Base-by-base conservation (phyloP, 1,139 yeast species). In the Sugiyamaella paludigena region DNA sequence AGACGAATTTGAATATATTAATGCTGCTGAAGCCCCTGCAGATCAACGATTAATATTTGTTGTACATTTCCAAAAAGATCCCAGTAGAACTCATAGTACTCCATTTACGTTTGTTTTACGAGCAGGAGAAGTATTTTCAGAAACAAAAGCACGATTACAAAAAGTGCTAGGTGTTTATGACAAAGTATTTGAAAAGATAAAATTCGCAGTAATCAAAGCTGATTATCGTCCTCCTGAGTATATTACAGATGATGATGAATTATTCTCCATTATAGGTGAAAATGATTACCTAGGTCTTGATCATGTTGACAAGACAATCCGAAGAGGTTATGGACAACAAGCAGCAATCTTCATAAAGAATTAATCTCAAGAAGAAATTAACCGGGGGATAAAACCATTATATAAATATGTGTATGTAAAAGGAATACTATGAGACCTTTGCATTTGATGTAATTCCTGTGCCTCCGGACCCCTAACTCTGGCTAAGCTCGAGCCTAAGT, bases 1-100 rank as follows among this genome's bases (percentile, higher is more conserved):
- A 8, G 70, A 67, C 4, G 73, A 70, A 45, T 54, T 54, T 36
- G 66, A 67, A 15, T 52, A 50, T 35, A 53, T 61, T 10, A 52
- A 59, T 2, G 42, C 53, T 12, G 47, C 45, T 11, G 51, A 50
- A 2, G 31, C 52, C 1, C 45, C 51, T 11, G 56, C 55, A 19
- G 59, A 58, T 10, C 68, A 67, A 2, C 65, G 63, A 47, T 55
- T 79, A 32, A 70, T 78, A 6, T 64, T 74, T 13, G 84, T 81
- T 56, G 78, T 82, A 63, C 98, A 92, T 63, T 92, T 84, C 69
- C 79, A 84, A 64, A 86, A 84, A 59, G 87, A 82, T 43, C 76
- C 84, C 16, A 75, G 74, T 40, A 79, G 81, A 56, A 74, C 81
- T 16, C 98, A 94, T 65, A 94, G 98, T n/a, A 74, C 85, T 32